Evolutionary conservation across 2,329 filamentous ascomycete genomes (phyloP), one percentile per base, ranked within the genome.

Genomic region (Dichotomopilus funicola): DNA sequence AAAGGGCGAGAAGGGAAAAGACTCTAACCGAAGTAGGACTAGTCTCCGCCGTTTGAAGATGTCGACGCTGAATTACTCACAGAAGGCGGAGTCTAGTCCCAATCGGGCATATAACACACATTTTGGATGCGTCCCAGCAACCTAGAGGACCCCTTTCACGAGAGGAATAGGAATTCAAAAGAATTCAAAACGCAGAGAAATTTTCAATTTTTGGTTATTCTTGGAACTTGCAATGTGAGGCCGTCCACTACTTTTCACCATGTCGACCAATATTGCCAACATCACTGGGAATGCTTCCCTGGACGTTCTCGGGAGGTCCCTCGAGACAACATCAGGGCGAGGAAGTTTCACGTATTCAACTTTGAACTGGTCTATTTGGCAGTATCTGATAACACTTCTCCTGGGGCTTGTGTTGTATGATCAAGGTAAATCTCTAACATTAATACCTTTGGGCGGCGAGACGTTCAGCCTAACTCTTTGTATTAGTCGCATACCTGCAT

Each of bases 401-500:
- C 38, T 69, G 0, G 60, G 64, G 1, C 43, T 73, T 0, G 57
- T 74, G 4, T 62, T 66, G 1, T 76, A 75, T 50, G 74, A 77
- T 47, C 74, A 76, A 67, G 57, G 72, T 70, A 65, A 45, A 57
- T 47, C 7, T 12, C 9, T 11, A n/a, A 12, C 13, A 27, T 27
- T 27, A 27, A 27, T 27, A 27, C 19, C 19, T 27, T 27, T 27
- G 19, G 19, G 19, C 19, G 19, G 19, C 19, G 19, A 27, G 19
- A 27, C 36, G 38, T 38, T 9, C 56, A 57, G 45, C 49, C 35
- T 55, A 11, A 12, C 9, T 9, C 0, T 58, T 55, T 7, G 6
- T 19, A 2, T 59, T 38, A 86, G 82, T 78, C 60, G 77, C 77
- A 66, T 87, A 87, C 62, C 73, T 85, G 61, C 78, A 73, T 64